These are phyloP conservation scores for Phialocephala subalpina DNA, from an alignment of 2,329 filamentous ascomycete species.

Conservation along the genomic window DNA sequence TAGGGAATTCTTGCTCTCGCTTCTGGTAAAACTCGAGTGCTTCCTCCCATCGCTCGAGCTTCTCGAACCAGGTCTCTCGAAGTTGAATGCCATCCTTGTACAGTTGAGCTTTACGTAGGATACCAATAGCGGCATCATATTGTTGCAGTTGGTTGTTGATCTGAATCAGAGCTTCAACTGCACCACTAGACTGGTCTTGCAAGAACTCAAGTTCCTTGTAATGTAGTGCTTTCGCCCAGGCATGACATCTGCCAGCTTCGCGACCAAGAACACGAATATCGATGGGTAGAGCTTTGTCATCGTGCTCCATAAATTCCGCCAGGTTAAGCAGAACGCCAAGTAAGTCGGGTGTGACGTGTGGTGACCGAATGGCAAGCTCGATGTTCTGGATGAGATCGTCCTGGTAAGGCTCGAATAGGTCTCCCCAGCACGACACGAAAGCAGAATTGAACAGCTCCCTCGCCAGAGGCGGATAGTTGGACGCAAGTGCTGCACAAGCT, in stretches of 20 bases:
- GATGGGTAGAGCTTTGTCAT: slow-evolving; percentile 97
- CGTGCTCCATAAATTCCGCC: slow-evolving; percentile 99
- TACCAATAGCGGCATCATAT: slow-evolving; percentile 97
- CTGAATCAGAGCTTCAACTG: slow-evolving; percentile 95
- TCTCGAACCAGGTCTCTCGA: slow-evolving; percentile 99
- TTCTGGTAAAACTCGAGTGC: slow-evolving; percentile 91
- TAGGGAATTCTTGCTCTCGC: slow-evolving; percentile 75
- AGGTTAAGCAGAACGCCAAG: slow-evolving; percentile 93
- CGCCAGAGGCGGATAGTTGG: slow-evolving; percentile 89
- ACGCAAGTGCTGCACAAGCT: slow-evolving; percentile 90
- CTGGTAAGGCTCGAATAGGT: slow-evolving; percentile 95
- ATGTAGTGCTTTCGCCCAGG: slow-evolving; percentile 96
- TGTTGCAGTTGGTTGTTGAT: slow-evolving; percentile 99
- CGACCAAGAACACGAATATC: slow-evolving; percentile 94
- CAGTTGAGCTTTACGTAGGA: slow-evolving; percentile 92
- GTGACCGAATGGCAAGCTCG: slow-evolving; percentile 92
- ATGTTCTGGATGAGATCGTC: slow-evolving; percentile 96
- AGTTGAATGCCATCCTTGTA: slow-evolving; percentile 94
- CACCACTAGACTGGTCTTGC: slow-evolving; percentile 93
- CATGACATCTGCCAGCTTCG: slow-evolving; percentile 95
- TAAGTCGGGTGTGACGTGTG: slow-evolving; percentile 95
- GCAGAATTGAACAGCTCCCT: slow-evolving; percentile 97
- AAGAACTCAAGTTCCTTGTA: slow-evolving; percentile 99
- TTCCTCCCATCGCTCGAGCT: slow-evolving; percentile 97
- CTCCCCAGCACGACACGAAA: slow-evolving; percentile 98